Evolutionary conservation across 2,329 filamentous ascomycete species (phyloP), one percentile per base, ranked within the genome.

Genomic region (Colletotrichum sp.): DNA sequence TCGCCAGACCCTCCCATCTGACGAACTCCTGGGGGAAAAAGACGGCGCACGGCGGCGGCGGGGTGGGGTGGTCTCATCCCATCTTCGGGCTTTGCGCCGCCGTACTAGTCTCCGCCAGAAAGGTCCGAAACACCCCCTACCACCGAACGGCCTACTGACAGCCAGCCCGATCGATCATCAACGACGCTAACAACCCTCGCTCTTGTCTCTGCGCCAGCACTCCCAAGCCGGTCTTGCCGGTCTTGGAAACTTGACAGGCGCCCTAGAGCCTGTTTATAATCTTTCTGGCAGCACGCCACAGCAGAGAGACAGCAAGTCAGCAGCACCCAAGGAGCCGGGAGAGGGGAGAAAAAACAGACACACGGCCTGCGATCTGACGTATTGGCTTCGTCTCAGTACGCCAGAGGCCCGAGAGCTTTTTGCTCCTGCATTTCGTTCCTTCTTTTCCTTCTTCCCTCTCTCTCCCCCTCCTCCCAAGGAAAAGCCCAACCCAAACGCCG

Each of bases 1-100:
- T 71, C 60, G 68, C 34, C 60, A 28, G 60, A 24, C 34, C 14
- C 18, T 48, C 4, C 60, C 6, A 63, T 63, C 59, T 14, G 60
- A 64, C 16, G 30, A 59, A 64, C 63, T 39, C n/a, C 34, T 57
- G 32, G 71, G 34, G 30, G 30, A 67, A 48, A 48, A 21, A 21
- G 43, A 43, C 28, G 30, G 59, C 32, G 57, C 59, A 36, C 39
- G 57, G 64, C 69, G 32, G 57, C 43, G 43, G 43, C 43, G 43
- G n/a, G 43, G 43, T 52, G n/a, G 43, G n/a, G 43, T 52, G 43
- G 43, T 72, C 73, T 68, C 73, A 52, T 75, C 73, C 59, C 70
- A 75, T 68, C 32, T 65, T 75, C 73, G 73, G 73, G 73, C 57
- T 75, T 73, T 75, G 73, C 73, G 73, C 63, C 63, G 39, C 57